Evolutionary conservation across 1,284 basidiomycete genomes (phyloP).

Genomic region (Ganoderma sp.): DNA sequence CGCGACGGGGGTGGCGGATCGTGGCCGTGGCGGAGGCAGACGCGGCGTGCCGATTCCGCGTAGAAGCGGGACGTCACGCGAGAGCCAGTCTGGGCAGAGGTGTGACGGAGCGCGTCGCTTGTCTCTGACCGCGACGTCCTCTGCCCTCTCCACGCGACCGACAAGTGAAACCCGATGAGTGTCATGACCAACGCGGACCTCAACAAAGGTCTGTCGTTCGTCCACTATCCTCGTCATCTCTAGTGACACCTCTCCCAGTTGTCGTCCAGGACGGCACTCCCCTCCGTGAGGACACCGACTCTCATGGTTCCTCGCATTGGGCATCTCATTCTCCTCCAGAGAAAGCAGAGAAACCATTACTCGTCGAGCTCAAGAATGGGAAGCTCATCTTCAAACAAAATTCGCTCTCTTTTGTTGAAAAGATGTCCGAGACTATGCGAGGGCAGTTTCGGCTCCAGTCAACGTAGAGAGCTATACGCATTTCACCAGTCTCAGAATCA

Average conservation of each 20-base stretch:
- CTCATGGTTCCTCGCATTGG: slow-evolving; percentile 14
- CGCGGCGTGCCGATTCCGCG: slow-evolving; percentile 27
- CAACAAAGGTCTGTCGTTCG: slow-evolving; percentile 28
- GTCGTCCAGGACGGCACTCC: slow-evolving; percentile 14
- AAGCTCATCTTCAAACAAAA: slow-evolving; percentile 84
- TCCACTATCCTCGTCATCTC: background rate
- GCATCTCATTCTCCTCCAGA: slow-evolving; percentile 28
- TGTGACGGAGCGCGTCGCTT: slow-evolving; percentile 35
- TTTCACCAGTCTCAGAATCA: background rate
- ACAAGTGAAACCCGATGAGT: slow-evolving; percentile 27
- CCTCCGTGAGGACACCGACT: slow-evolving; percentile 22
- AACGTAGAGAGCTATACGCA: background rate
- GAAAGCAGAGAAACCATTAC: slow-evolving; percentile 46
- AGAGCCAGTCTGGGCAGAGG: slow-evolving; percentile 19
- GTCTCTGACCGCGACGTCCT: slow-evolving; percentile 21
- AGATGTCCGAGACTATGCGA: slow-evolving; percentile 81
- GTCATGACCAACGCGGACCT: slow-evolving; percentile 36
- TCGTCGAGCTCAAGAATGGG: slow-evolving; percentile 75
- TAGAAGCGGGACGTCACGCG: slow-evolving; percentile 32
- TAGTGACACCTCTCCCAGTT: background rate
- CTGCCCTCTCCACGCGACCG: slow-evolving; percentile 13
- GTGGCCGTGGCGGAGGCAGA: slow-evolving; percentile 14
- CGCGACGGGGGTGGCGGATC: background rate
- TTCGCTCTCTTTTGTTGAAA: slow-evolving; percentile 71
- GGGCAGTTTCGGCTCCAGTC: slow-evolving; percentile 44